Conservation (phyloP, 306 rosid species). For the Quercus aquifolioides region DNA sequence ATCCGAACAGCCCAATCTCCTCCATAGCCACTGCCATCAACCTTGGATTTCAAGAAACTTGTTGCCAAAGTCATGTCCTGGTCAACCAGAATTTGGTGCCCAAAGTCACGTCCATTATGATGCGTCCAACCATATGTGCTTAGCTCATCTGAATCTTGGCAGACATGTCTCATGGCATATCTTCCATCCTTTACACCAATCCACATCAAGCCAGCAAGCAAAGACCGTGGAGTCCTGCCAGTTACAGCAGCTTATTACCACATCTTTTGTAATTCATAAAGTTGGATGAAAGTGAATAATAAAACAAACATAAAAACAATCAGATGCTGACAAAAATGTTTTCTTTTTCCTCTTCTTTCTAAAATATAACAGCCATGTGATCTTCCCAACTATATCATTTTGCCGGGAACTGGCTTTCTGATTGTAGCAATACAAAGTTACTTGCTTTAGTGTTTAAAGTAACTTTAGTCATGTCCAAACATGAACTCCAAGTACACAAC, state of each 20-base stretch:
- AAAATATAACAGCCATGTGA: background rate
- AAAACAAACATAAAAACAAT: background rate
- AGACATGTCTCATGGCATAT: constrained; percentile 49
- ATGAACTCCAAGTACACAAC: background rate
- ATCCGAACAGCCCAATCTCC: constrained; percentile 93
- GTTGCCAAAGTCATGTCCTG: constrained; percentile 66
- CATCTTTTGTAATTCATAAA: background rate
- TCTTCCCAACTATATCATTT: background rate
- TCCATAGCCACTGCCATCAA: constrained; percentile 80
- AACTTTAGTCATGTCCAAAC: background rate
- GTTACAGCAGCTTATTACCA: background rate
- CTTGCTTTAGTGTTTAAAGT: background rate
- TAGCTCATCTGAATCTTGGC: constrained; percentile 76
- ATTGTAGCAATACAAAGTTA: background rate
- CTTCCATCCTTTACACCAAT: constrained; percentile 70
- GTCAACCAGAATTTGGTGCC: constrained; percentile 78
- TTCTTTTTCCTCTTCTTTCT: background rate
- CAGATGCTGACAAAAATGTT: too few relatives aligned
- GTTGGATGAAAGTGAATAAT: background rate
- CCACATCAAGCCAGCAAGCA: constrained; percentile 97
- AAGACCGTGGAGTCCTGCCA: constrained; percentile 82
- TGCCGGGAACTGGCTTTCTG: background rate
- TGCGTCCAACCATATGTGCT: constrained; percentile 60
- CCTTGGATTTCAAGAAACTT: constrained; percentile 77
- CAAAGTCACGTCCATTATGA: constrained; percentile 58